phyloP scores from a whole-genome alignment of 106 monocot species.

The Apostasia ramifera region DNA sequence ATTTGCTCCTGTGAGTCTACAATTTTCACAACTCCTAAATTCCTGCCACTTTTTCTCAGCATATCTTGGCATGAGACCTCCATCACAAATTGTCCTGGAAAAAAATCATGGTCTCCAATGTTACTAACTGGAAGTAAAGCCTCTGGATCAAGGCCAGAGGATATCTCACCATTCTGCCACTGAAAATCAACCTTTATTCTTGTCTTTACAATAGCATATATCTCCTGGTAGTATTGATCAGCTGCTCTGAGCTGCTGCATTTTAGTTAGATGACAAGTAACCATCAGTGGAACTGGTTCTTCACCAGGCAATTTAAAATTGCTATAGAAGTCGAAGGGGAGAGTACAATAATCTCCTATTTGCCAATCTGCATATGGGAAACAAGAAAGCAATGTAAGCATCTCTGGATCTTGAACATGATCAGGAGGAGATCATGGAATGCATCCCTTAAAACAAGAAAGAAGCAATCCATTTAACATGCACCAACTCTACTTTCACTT shows the following conservation, averaged over 20 bases:
- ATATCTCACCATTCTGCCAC: conserved; percentile 73
- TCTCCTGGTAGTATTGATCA: conserved; percentile 14
- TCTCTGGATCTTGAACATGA: conserved; percentile 45
- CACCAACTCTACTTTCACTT: conserved; percentile 57
- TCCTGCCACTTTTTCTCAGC: conserved; percentile 6
- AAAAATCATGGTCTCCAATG: conserved; percentile 92
- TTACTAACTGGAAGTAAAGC: conserved; percentile 52
- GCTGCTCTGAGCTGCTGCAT: conserved; percentile 19
- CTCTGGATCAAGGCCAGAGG: conserved; percentile 48
- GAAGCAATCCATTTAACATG: conserved; percentile 83
- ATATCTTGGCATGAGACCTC: conserved; percentile 47
- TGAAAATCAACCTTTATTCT: conserved; percentile 65
- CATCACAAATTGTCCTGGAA: conserved; percentile 74
- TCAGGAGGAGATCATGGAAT: conserved; percentile 18
- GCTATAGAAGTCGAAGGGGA: conserved; percentile 33
- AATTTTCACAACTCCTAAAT: conserved; percentile 56
- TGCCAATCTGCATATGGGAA: conserved; percentile 80
- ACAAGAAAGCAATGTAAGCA: conserved; percentile 62
- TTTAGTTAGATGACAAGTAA: conserved; percentile 8
- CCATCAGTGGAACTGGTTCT: not conserved
- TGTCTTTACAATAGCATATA: conserved; percentile 57
- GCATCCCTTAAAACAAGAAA: conserved; percentile 13
- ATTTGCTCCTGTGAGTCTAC: conserved; percentile 69
- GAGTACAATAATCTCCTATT: conserved; percentile 85
- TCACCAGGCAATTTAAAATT: conserved; percentile 4